Base-by-base conservation (phyloP, 805 yeast genomes). In the Helenozyma baotianmanensis region DNA sequence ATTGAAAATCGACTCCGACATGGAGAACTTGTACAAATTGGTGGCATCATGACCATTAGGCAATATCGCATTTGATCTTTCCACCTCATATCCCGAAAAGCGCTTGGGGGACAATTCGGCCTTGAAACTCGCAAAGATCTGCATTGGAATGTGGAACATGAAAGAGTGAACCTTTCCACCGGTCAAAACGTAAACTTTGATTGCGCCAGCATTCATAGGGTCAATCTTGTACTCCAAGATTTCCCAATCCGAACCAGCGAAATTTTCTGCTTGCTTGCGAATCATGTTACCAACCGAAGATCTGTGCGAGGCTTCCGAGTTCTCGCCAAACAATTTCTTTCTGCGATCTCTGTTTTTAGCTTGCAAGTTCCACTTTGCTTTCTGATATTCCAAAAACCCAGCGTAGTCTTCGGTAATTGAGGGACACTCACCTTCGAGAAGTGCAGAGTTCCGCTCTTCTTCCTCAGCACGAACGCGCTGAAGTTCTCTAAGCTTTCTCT, bases 341-440 rank as follows among this genome's bases (percentile, higher is more conserved):
- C 97, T 72, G 49, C 94, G 74, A 33, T 70, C 72, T 46, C 87
- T 72, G 39, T 81, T 82, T 40, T 75, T 74, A n/a, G 74, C 71
- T 53, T 87, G 95, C 9, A 77, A 64, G 30, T 64, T 74, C 99
- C 99, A 92, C 51, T 85, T 85, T n/a, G 78, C 71, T 56, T 90
- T 88, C 57, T 84, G 90, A 50, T 83, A 83, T 19, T 62, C 60
- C 38, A 92, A 64, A 64, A 82, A 84, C 0, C 73, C 81, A 12
- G 54, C 71, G 56, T 84, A 84, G 47, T 84, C 88, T 10, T 66
- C 79, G 1, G 65, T 60, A 56, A 82, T 80, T 6, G 78, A 70
- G 1, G 94, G 94, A 53, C 84, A 78, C 3, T 67, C 59, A 1
- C 72, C 75, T 35, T 61, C 67, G 35, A 75, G 50, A 4, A 75